Evolutionary conservation across 2,329 filamentous ascomycete species (phyloP), one percentile per base, ranked within the genome.

Genomic region (Raffaelea arxii): DNA sequence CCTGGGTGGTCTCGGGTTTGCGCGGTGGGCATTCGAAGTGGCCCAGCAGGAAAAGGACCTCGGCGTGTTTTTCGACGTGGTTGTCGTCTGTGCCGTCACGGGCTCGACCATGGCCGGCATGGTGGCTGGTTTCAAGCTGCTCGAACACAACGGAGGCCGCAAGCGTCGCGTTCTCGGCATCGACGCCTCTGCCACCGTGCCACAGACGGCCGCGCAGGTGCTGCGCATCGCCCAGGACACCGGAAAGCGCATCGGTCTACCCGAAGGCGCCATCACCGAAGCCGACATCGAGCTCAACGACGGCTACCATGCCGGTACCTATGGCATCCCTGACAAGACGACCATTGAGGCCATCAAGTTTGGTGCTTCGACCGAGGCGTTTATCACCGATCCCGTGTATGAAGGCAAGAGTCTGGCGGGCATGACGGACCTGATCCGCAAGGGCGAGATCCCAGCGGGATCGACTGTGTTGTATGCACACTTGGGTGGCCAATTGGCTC

Each of bases 351-450:
- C 82, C 0, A 86, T 87, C 58, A 74, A 74, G 60, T 80, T 84
- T 57, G 80, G 78, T 5, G 83, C 83, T 0, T 61, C 67, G 49
- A 84, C 77, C 1, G 84, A 87, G 65, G 83, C 75, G 0, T 80
- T 87, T 55, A 83, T 87, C 51, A 86, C 82, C 0, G 83, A 87
- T 57, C 83, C 82, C 0, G 83, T 87, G 2, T 87, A 87, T 56
- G 82, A 86, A 64, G 84, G 84, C 1, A 87, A 87, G 73, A 84
- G 78, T 54, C 64, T 87, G 60, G 81, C 81, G 4, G 83, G 82
- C 0, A 73, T 86, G 80, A 76, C 86, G 54, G 80, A 81, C 58
- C 64, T 86, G 66, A 76, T 85, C 18, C 72, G 66, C 52, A 76
- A 72, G 43, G 80, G 75, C 0, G 76, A 81, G 59, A 78, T 86